Percentiles rank a stretch among this genome's conserved stretches.
Conservation (phyloP, 371 early-diverging fungal genomes). For the Mucor velutinosus region DNA sequence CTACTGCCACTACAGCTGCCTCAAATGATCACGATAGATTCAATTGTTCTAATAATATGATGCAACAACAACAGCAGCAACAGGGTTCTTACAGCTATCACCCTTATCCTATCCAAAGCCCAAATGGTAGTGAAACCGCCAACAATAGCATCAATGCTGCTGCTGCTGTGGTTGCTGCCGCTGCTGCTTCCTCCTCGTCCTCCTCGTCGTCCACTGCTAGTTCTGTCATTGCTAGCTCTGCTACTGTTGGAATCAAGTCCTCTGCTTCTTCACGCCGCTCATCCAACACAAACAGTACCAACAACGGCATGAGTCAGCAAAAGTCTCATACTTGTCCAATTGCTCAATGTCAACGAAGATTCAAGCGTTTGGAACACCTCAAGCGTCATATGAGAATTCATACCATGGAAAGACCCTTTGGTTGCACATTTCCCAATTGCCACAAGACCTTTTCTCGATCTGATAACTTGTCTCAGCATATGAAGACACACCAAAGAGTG, state of each 20-base stretch:
- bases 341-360: conserved; percentile 52
- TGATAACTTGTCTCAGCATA: conserved; percentile 70
- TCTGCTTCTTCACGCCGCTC: neutral
- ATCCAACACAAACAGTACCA: neutral
- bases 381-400: conserved; percentile 90
- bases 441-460: conserved; percentile 78
- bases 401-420: conserved; percentile 75
- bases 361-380: conserved; percentile 86
- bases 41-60: neutral
- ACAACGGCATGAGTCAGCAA: neutral
- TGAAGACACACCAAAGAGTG: conserved; percentile 57
- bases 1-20: neutral
- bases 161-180: neutral
- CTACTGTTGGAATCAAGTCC: neutral
- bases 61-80: neutral
- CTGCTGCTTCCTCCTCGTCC: neutral
- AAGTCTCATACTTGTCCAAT: conserved; percentile 35
- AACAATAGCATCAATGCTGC: neutral
- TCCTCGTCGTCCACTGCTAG: neutral
- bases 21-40: neutral
- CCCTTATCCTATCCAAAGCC: neutral
- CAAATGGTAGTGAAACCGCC: neutral
- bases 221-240: neutral
- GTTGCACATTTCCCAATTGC: conserved; percentile 63
- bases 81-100: neutral